Percentiles rank a stretch among this genome's conserved stretches.
phyloP scores from a whole-genome alignment of 176 grass and related monocot species.

The Ananas comosus region DNA sequence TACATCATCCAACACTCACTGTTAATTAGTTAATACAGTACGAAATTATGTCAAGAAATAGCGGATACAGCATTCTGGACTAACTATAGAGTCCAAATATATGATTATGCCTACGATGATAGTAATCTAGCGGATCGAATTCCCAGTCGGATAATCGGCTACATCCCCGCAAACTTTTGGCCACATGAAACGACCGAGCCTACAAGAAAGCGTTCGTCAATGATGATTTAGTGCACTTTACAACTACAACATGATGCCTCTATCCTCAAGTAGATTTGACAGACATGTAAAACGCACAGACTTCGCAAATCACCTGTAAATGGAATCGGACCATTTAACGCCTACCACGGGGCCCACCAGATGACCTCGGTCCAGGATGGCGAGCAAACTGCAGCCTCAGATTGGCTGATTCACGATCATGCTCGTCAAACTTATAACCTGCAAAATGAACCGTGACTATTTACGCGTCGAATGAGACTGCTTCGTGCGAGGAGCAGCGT shows the following conservation, averaged over 20 bases:
- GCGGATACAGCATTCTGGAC: neutral
- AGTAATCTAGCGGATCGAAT: neutral
- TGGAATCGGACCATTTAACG: constrained; percentile 55
- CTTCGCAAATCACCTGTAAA: constrained; percentile 41
- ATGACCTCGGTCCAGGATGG: constrained; percentile 90
- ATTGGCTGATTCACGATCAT: constrained; percentile 90
- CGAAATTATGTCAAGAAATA: neutral
- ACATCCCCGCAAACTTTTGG: neutral
- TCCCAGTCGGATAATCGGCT: neutral
- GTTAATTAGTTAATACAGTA: neutral
- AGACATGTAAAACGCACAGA: constrained; percentile 6
- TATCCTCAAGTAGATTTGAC: constrained; percentile 3
- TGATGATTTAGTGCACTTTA: constrained; percentile 7
- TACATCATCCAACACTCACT: neutral
- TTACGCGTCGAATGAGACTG: constrained; percentile 11
- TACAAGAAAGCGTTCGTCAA: constrained; percentile 32
- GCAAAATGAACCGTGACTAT: constrained; percentile 83
- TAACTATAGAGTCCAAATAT: neutral
- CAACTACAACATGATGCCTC: neutral
- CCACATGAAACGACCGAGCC: constrained; percentile 14
- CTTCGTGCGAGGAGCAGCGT: neutral
- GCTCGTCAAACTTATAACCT: constrained; percentile 99
- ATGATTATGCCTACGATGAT: neutral
- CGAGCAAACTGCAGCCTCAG: constrained; percentile 97
- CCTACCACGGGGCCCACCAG: constrained; percentile 71